Conservation (phyloP, 2,329 filamentous ascomycete genomes). For the Pseudocercospora musae region DNA sequence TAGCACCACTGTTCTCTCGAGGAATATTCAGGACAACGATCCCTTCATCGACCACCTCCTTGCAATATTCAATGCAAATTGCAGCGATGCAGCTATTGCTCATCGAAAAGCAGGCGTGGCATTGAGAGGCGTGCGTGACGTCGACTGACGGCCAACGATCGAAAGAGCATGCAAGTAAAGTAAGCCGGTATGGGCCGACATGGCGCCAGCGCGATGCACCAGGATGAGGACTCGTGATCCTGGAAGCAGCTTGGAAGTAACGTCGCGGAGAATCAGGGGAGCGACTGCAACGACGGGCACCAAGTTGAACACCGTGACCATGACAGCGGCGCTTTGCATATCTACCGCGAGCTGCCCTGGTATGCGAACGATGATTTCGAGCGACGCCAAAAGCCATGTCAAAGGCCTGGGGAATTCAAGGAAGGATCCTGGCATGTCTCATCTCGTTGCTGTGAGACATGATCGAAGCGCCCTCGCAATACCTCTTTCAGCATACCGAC, state of each 20-base stretch:
- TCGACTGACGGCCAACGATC: not conserved
- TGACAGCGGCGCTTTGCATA: not conserved
- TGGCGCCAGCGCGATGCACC: constrained; percentile 2
- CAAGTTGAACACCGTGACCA: not conserved
- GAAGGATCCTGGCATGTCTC: not conserved
- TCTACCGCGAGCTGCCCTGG: not conserved
- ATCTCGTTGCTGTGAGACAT: not conserved
- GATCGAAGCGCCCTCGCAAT: not conserved
- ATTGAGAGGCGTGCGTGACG: not conserved
- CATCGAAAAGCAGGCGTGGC: not conserved
- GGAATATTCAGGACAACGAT: not conserved
- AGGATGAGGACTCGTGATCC: not conserved
- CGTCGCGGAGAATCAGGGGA: not conserved
- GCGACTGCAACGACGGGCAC: not conserved
- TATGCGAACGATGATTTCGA: not conserved
- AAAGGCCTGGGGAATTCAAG: not conserved
- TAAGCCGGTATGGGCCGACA: constrained; percentile 8
- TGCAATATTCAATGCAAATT: not conserved
- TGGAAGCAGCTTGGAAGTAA: not conserved
- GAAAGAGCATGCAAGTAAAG: not conserved
- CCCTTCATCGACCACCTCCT: not conserved
- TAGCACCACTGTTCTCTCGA: not conserved
- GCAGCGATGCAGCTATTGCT: not conserved
- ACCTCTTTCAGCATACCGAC: not conserved
- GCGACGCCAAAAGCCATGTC: not conserved